Conservation (phyloP, 2,329 filamentous ascomycete genomes). For the Raffaelea albimanens region DNA sequence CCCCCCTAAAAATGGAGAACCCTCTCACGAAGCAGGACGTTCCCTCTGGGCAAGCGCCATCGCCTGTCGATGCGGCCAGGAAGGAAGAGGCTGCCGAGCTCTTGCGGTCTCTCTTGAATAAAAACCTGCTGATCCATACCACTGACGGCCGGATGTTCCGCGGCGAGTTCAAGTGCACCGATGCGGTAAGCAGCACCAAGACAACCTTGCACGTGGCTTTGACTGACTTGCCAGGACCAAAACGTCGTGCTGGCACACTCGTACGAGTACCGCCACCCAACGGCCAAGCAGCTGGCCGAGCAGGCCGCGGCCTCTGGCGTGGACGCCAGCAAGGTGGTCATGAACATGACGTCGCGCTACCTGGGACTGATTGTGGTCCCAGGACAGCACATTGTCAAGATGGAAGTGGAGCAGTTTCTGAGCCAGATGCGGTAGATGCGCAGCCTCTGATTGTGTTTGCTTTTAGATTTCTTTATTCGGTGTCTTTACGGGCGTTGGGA, state of each 20-base stretch:
- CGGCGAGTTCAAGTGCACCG: conserved; percentile 88
- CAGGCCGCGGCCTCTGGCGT: conserved; percentile 22
- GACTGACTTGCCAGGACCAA: conserved; percentile 53
- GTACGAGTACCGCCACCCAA: conserved; percentile 80
- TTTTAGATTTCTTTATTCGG: not conserved
- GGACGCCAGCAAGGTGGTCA: conserved; percentile 34
- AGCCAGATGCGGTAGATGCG: conserved; percentile 42
- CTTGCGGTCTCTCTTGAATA: conserved; percentile 61
- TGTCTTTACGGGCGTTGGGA: too few relatives aligned
- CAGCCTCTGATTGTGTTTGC: not conserved
- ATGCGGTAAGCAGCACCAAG: conserved; percentile 55
- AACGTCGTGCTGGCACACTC: conserved; percentile 82
- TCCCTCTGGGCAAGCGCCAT: too few relatives aligned
- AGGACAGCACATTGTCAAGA: conserved; percentile 73
- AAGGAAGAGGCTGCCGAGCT: conserved; percentile 24
- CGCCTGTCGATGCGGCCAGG: not conserved
- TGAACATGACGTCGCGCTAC: conserved; percentile 76
- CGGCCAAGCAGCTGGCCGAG: conserved; percentile 34
- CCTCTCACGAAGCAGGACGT: too few relatives aligned
- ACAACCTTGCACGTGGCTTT: too few relatives aligned
- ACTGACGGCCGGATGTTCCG: conserved; percentile 83
- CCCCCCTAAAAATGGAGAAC: too few relatives aligned
- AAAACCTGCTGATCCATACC: conserved; percentile 68
- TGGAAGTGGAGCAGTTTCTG: conserved; percentile 73
- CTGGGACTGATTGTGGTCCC: conserved; percentile 86